Conservation (phyloP, 768 basidiomycete genomes). For the Leccinellum rugosiceps region DNA sequence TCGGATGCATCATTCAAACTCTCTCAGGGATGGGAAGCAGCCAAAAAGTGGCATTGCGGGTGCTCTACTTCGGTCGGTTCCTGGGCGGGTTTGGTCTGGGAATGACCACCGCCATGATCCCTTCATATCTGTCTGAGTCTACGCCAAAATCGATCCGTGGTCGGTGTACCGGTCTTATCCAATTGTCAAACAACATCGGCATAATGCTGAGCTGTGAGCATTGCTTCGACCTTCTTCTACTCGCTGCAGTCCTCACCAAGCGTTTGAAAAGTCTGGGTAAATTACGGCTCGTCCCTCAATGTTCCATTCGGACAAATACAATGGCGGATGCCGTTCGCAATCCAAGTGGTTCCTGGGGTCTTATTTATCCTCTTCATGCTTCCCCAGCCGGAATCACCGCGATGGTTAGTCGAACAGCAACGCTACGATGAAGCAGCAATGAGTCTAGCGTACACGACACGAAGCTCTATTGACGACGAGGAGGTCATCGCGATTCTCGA, state of each 20-base stretch:
- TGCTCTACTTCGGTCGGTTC: constrained; percentile 51
- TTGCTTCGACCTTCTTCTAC: not conserved
- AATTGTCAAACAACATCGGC: constrained; percentile 29
- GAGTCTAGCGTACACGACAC: constrained; percentile 36
- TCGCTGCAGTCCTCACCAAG: not conserved
- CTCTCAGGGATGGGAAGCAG: constrained; percentile 42
- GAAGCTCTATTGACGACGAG: constrained; percentile 33
- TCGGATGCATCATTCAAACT: constrained; percentile 48
- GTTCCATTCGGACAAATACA: constrained; percentile 39
- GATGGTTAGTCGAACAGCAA: constrained; percentile 51
- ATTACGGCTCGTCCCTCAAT: constrained; percentile 39
- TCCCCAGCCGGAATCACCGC: constrained; percentile 53
- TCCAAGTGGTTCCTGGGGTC: constrained; percentile 52
- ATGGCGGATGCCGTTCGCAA: constrained; percentile 51
- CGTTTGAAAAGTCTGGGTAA: constrained; percentile 43
- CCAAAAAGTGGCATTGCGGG: constrained; percentile 31
- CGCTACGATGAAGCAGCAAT: constrained; percentile 40
- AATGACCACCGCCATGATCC: constrained; percentile 47
- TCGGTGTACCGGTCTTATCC: constrained; percentile 46
- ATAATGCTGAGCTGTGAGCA: constrained; percentile 36
- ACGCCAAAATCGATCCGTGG: constrained; percentile 47
- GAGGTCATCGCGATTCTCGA: constrained; percentile 36
- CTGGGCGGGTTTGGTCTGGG: constrained; percentile 63
- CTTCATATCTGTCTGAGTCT: constrained; percentile 51
- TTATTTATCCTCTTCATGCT: constrained; percentile 45